These are phyloP conservation scores for Galeopsis tetrahit DNA, from an alignment of 257 asterid genomes.

Conservation along the genomic window DNA sequence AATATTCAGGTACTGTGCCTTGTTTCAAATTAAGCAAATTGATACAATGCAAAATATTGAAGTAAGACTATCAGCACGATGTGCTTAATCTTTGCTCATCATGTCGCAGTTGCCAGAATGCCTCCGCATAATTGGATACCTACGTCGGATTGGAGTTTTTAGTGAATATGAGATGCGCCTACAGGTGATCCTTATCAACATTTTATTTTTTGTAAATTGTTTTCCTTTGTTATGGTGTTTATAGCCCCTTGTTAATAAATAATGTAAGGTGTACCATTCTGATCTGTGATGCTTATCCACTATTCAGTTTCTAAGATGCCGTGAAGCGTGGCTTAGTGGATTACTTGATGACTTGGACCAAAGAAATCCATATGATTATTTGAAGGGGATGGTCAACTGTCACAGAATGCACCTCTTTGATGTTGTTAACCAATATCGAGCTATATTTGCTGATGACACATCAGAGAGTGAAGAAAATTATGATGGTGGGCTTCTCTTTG, in stretches of 20 bases:
- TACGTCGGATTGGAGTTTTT: conserved; percentile 95
- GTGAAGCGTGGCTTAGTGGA: conserved; percentile 96
- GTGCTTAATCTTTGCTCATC: conserved; percentile 19
- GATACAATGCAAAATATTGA: conserved; percentile 21
- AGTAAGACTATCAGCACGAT: conserved; percentile 6
- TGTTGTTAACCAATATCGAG: conserved; percentile 98
- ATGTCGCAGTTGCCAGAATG: conserved; percentile 87
- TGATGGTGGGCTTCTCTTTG: conserved; percentile 98
- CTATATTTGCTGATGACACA: conserved; percentile 92
- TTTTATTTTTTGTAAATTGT: conserved; percentile 7
- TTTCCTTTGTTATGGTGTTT: conserved; percentile 19
- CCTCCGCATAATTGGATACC: conserved; percentile 93
- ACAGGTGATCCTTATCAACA: conserved; percentile 56
- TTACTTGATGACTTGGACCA: conserved; percentile 93
- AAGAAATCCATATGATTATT: conserved; percentile 92
- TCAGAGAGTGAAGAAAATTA: conserved; percentile 93
- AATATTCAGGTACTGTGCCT: conserved; percentile 76
- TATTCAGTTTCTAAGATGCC: conserved; percentile 89
- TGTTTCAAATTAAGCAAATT: conserved; percentile 29
- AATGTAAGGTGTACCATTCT: conserved; percentile 31
- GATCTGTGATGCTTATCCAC: conserved; percentile 33
- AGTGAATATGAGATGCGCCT: conserved; percentile 96
- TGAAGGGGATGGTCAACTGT: conserved; percentile 90
- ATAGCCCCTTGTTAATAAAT: neutral
- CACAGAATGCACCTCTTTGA: conserved; percentile 95